These are phyloP conservation scores for Saccharomyces uvarum DNA, from an alignment of 1,139 yeast genomes.

Conservation along the genomic window DNA sequence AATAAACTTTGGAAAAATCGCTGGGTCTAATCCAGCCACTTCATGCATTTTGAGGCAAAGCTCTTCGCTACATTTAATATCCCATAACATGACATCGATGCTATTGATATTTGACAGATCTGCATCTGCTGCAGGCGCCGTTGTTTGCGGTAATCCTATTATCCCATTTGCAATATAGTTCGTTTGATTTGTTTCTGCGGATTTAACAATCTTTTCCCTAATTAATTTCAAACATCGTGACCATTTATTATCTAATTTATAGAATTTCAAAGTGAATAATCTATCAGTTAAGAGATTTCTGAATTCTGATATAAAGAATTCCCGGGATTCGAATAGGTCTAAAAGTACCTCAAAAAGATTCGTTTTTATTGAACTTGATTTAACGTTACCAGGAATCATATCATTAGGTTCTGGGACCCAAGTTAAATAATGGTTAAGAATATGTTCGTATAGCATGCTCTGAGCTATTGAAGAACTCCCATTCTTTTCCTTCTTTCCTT, in stretches of 20 bases:
- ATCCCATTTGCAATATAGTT: slow-evolving; percentile 1
- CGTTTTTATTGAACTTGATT: slow-evolving; percentile 56
- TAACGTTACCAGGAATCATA: slow-evolving; percentile 70
- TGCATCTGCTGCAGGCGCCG: slow-evolving; percentile 8
- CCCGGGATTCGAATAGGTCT: slow-evolving; percentile 64
- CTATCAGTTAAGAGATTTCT: slow-evolving; percentile 56
- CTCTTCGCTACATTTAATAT: slow-evolving; percentile 48
- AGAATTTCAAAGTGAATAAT: slow-evolving; percentile 44
- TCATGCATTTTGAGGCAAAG: slow-evolving; percentile 33
- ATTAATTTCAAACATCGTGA: slow-evolving; percentile 17
- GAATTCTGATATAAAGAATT: slow-evolving; percentile 65
- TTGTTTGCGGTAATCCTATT: background rate
- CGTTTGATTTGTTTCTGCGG: slow-evolving; percentile 1
- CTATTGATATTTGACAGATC: slow-evolving; percentile 44
- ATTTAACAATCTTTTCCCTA: slow-evolving; percentile 12
- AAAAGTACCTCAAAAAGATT: slow-evolving; percentile 66
- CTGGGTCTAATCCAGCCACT: slow-evolving; percentile 10
- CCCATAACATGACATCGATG: slow-evolving; percentile 80
- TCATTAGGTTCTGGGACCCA: slow-evolving; percentile 95
- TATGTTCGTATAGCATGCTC: slow-evolving; percentile 12
- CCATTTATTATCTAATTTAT: slow-evolving; percentile 33
- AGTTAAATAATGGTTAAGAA: slow-evolving; percentile 32
- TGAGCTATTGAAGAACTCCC: background rate
- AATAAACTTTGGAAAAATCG: slow-evolving; percentile 22
- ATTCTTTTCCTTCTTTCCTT: slow-evolving; percentile 1